Evolutionary conservation across 2,329 filamentous ascomycete species (phyloP).

Genomic region (Talaromyces sp.): DNA sequence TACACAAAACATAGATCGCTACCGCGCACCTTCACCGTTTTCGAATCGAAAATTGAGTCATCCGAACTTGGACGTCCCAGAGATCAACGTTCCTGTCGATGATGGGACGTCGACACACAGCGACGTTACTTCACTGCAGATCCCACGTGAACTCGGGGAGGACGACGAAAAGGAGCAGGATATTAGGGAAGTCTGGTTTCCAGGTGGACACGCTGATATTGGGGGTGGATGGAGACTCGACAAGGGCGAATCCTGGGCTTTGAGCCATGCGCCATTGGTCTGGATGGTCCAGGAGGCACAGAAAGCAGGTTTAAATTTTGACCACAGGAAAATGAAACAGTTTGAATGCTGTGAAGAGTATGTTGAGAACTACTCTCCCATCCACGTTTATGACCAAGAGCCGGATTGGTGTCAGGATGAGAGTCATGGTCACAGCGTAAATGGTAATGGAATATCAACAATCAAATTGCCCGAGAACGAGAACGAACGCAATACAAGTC

Average conservation of each 20-base stretch:
- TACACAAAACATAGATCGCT: conserved; percentile 25
- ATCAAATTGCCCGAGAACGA: conserved; percentile 16
- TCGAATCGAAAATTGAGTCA: conserved; percentile 17
- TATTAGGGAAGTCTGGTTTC: conserved; percentile 73
- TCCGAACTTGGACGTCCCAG: conserved; percentile 31
- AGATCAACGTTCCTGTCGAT: conserved; percentile 29
- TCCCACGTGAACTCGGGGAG: conserved; percentile 25
- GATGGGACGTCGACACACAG: conserved; percentile 34
- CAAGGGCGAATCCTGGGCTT: conserved; percentile 55
- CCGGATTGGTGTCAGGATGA: conserved; percentile 19
- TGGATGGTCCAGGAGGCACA: conserved; percentile 69
- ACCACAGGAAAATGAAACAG: conserved; percentile 64
- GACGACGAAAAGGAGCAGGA: conserved; percentile 59
- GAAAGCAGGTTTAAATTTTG: conserved; percentile 68
- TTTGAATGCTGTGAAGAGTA: conserved; percentile 61
- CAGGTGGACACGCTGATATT: conserved; percentile 75
- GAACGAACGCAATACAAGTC: conserved; percentile 28
- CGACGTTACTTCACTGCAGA: conserved; percentile 31
- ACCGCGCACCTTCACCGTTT: conserved; percentile 30
- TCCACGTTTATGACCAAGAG: conserved; percentile 24
- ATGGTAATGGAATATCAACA: conserved; percentile 17
- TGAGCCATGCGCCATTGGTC: conserved; percentile 66
- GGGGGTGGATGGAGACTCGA: conserved; percentile 70
- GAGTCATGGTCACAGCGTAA: conserved; percentile 10
- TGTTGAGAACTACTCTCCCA: conserved; percentile 37